A percentile compares a stretch with the other conserved stretches of the same genome.
Conservation (phyloP, 257 asterid species). For the Agastache rugosa region DNA sequence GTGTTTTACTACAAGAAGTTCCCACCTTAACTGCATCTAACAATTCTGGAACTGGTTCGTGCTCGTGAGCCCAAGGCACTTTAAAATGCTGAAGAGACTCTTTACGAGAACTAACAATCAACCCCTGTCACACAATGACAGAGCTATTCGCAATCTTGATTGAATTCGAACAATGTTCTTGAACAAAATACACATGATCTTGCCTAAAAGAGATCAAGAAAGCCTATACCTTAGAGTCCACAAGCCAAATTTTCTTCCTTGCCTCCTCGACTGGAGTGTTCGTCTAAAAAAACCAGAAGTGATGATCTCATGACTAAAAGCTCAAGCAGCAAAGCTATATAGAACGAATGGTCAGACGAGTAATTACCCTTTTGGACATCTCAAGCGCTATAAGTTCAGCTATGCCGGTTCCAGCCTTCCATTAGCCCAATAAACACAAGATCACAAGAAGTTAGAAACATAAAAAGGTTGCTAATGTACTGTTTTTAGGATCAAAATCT, state of each 20-base stretch:
- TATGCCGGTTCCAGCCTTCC: constrained; percentile 96
- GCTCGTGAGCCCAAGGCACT: constrained; percentile 90
- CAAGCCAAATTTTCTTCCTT: constrained; percentile 93
- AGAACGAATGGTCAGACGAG: constrained; percentile 27
- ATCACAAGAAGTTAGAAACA: constrained; percentile 21
- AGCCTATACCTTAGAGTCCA: constrained; percentile 74
- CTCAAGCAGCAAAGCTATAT: constrained; percentile 21
- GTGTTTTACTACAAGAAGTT: neutral
- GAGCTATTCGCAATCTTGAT: constrained; percentile 26
- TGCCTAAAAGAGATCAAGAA: constrained; percentile 3
- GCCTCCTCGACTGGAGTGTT: constrained; percentile 62
- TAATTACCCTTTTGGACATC: constrained; percentile 67
- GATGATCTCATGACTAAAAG: constrained; percentile 22
- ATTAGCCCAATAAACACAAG: constrained; percentile 33
- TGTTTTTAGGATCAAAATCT: neutral
- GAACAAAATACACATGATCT: constrained; percentile 5
- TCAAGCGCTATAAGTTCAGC: constrained; percentile 96
- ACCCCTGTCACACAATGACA: constrained; percentile 55
- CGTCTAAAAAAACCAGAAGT: constrained; percentile 51
- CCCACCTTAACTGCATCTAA: constrained; percentile 83
- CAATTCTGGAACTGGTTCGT: constrained; percentile 73
- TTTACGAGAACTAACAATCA: constrained; percentile 73
- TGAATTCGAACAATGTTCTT: neutral
- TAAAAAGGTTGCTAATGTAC: neutral
- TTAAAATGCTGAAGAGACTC: constrained; percentile 94